These are phyloP conservation scores for Sphagnum magellanicum DNA, from an alignment of 228 moss, liverwort and hornwort genomes.

Conservation along the genomic window DNA sequence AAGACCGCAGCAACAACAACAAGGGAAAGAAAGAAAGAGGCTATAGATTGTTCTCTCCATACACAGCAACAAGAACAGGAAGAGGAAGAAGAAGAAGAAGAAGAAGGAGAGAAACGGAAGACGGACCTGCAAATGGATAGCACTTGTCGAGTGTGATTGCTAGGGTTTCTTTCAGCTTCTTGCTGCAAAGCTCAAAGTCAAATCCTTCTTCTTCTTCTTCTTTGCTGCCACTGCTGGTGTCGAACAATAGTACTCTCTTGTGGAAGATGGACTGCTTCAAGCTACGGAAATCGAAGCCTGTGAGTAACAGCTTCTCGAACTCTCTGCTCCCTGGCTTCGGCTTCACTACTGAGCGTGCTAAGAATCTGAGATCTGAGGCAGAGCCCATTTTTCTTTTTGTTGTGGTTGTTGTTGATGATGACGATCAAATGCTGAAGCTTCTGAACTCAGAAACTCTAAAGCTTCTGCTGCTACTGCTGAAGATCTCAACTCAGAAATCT, in stretches of 20 bases:
- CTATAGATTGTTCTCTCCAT: background rate
- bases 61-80: too few species aligned
- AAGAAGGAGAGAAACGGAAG: background rate
- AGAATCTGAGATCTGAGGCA: too few species aligned
- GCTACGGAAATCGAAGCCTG: background rate
- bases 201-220: background rate
- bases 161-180: background rate
- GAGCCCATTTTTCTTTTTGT: too few species aligned
- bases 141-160: background rate
- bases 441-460: too few species aligned
- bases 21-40: background rate
- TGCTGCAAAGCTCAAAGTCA: background rate
- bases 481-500: too few species aligned
- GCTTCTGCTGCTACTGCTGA: too few species aligned
- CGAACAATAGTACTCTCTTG: background rate
- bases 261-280: background rate
- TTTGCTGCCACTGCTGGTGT: background rate
- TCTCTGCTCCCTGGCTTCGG: background rate
- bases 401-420: too few species aligned
- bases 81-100: too few species aligned
- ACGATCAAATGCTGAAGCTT: too few species aligned
- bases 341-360: too few species aligned
- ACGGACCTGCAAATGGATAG: background rate
- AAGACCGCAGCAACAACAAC: background rate
- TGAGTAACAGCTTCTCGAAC: background rate